These are phyloP conservation scores for Dendrocalamus latiflorus DNA, from an alignment of 202 grass and related monocot genomes.

Conservation along the genomic window DNA sequence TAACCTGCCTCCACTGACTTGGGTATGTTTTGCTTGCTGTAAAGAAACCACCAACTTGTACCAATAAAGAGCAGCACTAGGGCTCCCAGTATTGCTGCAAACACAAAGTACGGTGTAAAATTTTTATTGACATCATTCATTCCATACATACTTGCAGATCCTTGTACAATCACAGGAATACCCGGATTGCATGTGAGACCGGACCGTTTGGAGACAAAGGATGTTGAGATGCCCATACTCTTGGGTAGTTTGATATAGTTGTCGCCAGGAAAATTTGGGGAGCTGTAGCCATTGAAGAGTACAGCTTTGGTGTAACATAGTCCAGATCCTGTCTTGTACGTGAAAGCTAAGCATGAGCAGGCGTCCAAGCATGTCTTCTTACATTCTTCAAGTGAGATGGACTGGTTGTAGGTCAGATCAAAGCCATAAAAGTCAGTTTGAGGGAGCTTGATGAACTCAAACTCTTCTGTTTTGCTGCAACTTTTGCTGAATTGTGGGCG, in stretches of 20 bases:
- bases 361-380: conserved; percentile 29
- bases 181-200: conserved; percentile 26
- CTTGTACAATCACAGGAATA: conserved; percentile 29
- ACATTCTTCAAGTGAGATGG: conserved; percentile 45
- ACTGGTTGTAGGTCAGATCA: conserved; percentile 23
- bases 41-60: conserved; percentile 70
- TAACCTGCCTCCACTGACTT: conserved; percentile 70
- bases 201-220: conserved; percentile 19
- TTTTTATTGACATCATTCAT: conserved; percentile 24
- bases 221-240: neutral
- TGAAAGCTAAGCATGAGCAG: conserved; percentile 55
- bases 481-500: conserved; percentile 29
- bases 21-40: conserved; percentile 45
- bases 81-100: conserved; percentile 45
- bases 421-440: conserved; percentile 62
- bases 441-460: conserved; percentile 51
- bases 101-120: conserved; percentile 53
- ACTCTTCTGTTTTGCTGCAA: conserved; percentile 38
- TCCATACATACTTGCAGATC: conserved; percentile 46
- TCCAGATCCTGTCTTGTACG: conserved; percentile 39
- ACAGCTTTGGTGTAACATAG: conserved; percentile 50
- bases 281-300: conserved; percentile 66
- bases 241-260: conserved; percentile 64
- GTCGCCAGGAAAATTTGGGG: conserved; percentile 37
- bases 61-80: conserved; percentile 47